Base-by-base conservation (phyloP, 345 rosid species). In the Eucalyptus sideroxylon region DNA sequence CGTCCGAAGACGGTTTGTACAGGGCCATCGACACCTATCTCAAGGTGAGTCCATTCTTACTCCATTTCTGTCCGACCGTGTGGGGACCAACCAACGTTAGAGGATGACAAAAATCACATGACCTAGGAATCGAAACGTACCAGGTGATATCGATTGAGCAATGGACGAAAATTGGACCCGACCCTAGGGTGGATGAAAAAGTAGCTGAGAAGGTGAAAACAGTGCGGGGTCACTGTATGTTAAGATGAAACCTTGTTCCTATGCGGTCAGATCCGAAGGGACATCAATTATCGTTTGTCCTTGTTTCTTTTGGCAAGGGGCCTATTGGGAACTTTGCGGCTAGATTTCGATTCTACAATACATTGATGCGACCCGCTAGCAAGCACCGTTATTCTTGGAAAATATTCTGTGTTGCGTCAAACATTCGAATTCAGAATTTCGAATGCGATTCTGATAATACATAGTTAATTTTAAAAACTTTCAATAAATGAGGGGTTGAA, bases 11-110 rank as follows among this genome's bases (percentile, higher is more conserved):
- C 86, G 97, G 97, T 3, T 77, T 98, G 15, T 98, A 98, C 92
- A 94, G 99, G 24, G 98, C 99, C 89, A 92, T 98, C 30, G 98
- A 98, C 85, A 96, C 98, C 86, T 97, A 96, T 90, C 97, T 98
- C 80, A 98, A 98, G 91, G 99, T 95, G 93, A 92, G 94, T 90
- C 42, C 21, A 50, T 42, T 59, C 30, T 77, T 21, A 56, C 62
- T 24, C 27, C 62, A 9, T 56, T 24, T 56, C 30, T 56, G 30
- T 24, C 62, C 62, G 14, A 24, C 27, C 12, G 62, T 24, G 6
- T 24, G 53, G 21, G 86, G 12, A n/a, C 49, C 16, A 6, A 14
- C 31, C 31, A 30, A 65, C 6, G 83, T 11, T 4, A 21, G 47
- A 77, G 3, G 45, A 11, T 77, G 30, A 40, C 47, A 77, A 77